A percentile compares a stretch with the other conserved stretches of the same genome.
phyloP scores from a whole-genome alignment of 306 rosid genomes.

The Malus asiatica region DNA sequence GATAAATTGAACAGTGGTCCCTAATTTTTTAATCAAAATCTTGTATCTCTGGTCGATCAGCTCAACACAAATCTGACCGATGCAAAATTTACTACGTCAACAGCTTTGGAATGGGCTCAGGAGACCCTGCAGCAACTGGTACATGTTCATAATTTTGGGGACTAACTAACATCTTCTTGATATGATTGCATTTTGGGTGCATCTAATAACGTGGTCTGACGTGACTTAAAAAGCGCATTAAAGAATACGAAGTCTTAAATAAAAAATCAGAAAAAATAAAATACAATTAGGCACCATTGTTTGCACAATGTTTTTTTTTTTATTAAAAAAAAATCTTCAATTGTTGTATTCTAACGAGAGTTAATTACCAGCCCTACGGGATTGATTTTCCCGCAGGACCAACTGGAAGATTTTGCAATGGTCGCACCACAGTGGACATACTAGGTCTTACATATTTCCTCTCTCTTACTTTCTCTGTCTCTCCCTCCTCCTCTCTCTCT shows the following conservation, averaged over 20 bases:
- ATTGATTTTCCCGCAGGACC: conserved; percentile 38
- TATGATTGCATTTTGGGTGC: not conserved
- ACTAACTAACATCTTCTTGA: not conserved
- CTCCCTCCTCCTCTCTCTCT: no score
- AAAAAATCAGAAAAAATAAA: no score
- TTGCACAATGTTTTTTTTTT: no score
- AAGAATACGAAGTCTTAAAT: no score
- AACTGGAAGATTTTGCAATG: conserved; percentile 54
- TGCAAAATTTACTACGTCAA: conserved; percentile 31
- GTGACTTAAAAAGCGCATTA: no score
- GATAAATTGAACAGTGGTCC: conserved; percentile 20
- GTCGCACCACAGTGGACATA: conserved; percentile 20
- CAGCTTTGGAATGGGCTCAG: not conserved
- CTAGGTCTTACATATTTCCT: not conserved
- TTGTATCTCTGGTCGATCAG: conserved; percentile 21
- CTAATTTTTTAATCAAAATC: conserved; percentile 27
- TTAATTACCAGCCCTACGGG: conserved; percentile 47
- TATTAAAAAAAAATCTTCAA: no score
- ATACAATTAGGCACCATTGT: no score
- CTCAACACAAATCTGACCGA: conserved; percentile 21
- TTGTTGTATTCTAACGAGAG: not conserved
- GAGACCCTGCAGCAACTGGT: conserved; percentile 2
- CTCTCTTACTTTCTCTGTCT: no score
- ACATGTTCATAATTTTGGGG: not conserved
- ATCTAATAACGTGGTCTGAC: no score